phyloP scores from a whole-genome alignment of 306 rosid genomes.

The Prosopis cineraria region DNA sequence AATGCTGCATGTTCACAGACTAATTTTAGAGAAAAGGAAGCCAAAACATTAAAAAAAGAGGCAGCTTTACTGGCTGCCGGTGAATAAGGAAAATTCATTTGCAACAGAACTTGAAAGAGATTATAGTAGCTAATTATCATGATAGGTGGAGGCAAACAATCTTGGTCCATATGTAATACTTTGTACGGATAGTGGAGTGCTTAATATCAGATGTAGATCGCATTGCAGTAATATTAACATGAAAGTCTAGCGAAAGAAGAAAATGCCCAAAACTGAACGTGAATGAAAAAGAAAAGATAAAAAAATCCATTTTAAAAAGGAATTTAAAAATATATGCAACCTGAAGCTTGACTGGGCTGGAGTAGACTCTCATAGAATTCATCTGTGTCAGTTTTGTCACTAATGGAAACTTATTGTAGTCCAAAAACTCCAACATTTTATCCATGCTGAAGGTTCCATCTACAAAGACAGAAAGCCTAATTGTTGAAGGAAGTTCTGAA shows the following conservation, averaged over 20 bases:
- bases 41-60: background rate
- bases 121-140: conserved; percentile 1
- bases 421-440: conserved; percentile 70
- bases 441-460: conserved; percentile 65
- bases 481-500: conserved; percentile 24
- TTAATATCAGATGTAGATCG: background rate
- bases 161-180: background rate
- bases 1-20: conserved; percentile 13
- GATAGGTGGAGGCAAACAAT: background rate
- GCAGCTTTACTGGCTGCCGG: background rate
- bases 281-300: background rate
- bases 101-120: background rate
- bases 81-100: background rate
- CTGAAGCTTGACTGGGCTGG: conserved; percentile 86
- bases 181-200: background rate
- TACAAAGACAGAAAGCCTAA: conserved; percentile 48
- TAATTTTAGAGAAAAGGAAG: background rate
- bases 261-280: conserved; percentile 3
- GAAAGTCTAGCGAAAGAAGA: conserved; percentile 22
- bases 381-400: conserved; percentile 75
- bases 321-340: conserved; percentile 45
- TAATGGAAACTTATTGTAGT: conserved; percentile 80
- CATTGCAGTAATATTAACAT: background rate
- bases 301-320: conserved; percentile 17
- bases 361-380: conserved; percentile 70